phyloP scores from a whole-genome alignment of 176 grass and related monocot genomes.

The Cenchrus purpureus region DNA sequence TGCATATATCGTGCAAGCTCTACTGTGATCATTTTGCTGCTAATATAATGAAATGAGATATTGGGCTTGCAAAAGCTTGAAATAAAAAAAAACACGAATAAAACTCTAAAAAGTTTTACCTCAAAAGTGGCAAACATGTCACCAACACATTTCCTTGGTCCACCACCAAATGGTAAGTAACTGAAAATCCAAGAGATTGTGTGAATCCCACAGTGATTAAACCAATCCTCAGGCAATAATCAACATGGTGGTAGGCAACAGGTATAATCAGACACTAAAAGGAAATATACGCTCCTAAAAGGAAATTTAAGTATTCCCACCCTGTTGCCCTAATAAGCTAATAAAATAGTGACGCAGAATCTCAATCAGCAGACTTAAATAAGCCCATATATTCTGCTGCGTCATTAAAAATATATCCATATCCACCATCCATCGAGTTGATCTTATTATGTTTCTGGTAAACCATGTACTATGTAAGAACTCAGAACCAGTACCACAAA shows the following conservation, averaged over 20 bases:
- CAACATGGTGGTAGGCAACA: background rate
- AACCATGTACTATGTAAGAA: background rate
- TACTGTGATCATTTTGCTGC: conserved; percentile 3
- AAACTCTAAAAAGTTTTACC: conserved; percentile 59
- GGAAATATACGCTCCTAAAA: background rate
- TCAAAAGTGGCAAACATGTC: conserved; percentile 99
- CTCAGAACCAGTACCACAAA: background rate
- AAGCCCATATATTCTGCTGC: background rate
- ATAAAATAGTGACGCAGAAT: background rate
- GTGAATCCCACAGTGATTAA: conserved; percentile 29
- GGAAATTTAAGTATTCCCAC: background rate
- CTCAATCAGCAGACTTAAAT: background rate
- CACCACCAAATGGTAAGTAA: conserved; percentile 97
- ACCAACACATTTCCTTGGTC: conserved; percentile 95
- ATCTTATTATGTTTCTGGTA: background rate
- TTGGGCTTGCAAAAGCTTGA: background rate
- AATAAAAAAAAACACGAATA: background rate
- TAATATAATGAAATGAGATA: conserved; percentile 23
- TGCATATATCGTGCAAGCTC: background rate
- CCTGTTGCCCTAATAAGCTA: background rate
- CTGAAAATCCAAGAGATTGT: conserved; percentile 65
- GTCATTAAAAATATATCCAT: background rate
- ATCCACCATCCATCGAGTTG: background rate
- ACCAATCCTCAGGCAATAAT: background rate
- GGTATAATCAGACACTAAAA: conserved; percentile 8